Base-by-base conservation (phyloP, 2,329 filamentous ascomycete genomes). In the Karstenula rhodostoma region DNA sequence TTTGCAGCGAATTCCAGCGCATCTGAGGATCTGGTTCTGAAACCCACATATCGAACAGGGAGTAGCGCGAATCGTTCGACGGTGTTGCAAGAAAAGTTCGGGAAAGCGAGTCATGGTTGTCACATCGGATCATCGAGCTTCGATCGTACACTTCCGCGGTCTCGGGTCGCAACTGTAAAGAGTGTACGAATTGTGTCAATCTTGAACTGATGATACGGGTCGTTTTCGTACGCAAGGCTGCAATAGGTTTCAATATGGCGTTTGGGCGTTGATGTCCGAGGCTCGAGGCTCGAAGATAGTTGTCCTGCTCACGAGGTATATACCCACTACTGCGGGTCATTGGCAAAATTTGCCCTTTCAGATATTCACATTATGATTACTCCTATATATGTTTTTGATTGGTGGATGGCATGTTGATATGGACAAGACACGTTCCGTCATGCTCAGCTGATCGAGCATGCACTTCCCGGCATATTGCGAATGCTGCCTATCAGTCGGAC, bases 271-370 rank as follows among this genome's bases (percentile, higher is more conserved):
- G 12, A 47, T 22, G 23, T 7, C 17, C 44, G 27, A n/a, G 44
- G 23, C 15, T 29, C 44, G 27, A n/a, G 44, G 23, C 44, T 47
- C 23, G 27, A 47, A 47, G 44, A 47, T 47, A 29, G 23, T 27
- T 27, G 19, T 47, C 44, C 29, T 47, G 42, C 19, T 44, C 19
- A 44, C 42, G 42, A 44, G 42, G 23, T 44, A 22, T 13, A 47
- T 47, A 47, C 44, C 44, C 44, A 44, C 42, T 12, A 17, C 27
- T 47, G 44, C 44, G 44, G 22, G 44, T 47, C 29, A 22, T 27
- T 47, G 44, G 44, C 44, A 23, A 27, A 27, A 8, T 29, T n/a
- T 47, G 44, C 44, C 44, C 4, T 47, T 29, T 27, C 15, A 47
- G 44, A n/a, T 47, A 47, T 29, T 29, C 15, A 47, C 23, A 46